Conservation (phyloP, 805 yeast species). For the Kregervanrija delftensis region DNA sequence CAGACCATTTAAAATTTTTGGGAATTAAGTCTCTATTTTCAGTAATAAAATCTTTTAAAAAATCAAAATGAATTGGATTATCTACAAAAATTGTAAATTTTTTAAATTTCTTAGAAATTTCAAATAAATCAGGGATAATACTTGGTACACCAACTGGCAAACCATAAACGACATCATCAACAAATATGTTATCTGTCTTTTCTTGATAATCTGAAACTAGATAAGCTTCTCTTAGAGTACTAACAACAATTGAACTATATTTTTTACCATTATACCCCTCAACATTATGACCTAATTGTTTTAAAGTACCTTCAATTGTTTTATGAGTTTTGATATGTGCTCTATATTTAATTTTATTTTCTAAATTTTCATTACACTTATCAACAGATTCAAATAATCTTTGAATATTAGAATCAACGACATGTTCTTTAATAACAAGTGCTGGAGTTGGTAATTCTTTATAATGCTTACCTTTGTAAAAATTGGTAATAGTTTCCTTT, state of each 20-base stretch:
- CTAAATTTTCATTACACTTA: background rate
- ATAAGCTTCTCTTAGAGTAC: constrained; percentile 63
- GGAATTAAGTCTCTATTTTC: background rate
- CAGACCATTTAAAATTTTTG: constrained; percentile 39
- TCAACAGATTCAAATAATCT: constrained; percentile 3
- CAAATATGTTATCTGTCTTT: too few species aligned
- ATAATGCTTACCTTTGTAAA: constrained; percentile 34
- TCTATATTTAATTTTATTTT: too few species aligned
- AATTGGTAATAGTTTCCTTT: constrained; percentile 9
- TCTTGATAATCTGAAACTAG: background rate
- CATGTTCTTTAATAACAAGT: constrained; percentile 35
- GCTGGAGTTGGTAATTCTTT: constrained; percentile 49
- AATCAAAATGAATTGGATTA: constrained; percentile 44
- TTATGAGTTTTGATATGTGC: constrained; percentile 67
- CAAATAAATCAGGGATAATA: constrained; percentile 38
- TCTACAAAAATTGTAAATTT: constrained; percentile 55
- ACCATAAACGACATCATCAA: constrained; percentile 43
- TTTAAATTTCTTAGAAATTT: constrained; percentile 34
- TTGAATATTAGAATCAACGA: constrained; percentile 8
- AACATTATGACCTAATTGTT: constrained; percentile 43
- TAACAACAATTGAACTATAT: constrained; percentile 40
- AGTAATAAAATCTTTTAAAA: constrained; percentile 32
- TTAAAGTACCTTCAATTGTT: constrained; percentile 46
- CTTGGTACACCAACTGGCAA: constrained; percentile 47
- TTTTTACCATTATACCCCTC: constrained; percentile 30